Evolutionary conservation across 2,329 filamentous ascomycete genomes (phyloP), one percentile per base, ranked within the genome.

Genomic region (Hawksworthiomyces lignivorus): DNA sequence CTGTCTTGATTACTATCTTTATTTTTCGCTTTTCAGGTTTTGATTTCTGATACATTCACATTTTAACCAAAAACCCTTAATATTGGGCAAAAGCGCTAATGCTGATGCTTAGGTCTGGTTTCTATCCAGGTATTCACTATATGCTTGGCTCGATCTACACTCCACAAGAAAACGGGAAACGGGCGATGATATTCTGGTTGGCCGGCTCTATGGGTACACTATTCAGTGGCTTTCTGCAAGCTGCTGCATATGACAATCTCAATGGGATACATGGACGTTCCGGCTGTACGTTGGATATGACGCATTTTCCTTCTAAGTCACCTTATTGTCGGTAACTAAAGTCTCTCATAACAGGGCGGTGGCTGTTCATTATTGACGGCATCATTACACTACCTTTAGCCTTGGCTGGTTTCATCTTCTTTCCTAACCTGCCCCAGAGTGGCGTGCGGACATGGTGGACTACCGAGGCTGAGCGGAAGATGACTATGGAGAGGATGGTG

Each of bases 111-210:
- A 47, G 45, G 26, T 44, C 39, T 56, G 4, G 70, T 0, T 75
- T 75, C 36, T 73, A 69, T 34, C 73, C 75, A 0, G 75, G 73
- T 21, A 66, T 76, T 32, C 64, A 67, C 47, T 68, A 67, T 44
- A 58, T 68, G 39, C 57, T 69, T 4, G 65, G 66, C 6, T 61
- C 71, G 0, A 82, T 77, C 77, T 82, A 81, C 50, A 80, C 70
- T 0, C 66, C 69, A 14, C 62, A 64, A 11, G 78, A 82, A 46
- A 66, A 83, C 0, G 77, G 75, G 1, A 82, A 82, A 54, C 68
- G 80, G 2, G 75, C 69, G 4, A 77, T 74, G 35, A 73, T 83
- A 36, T 83, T 82, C 52, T 79, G 75, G 1, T 67, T 73, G 0
- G 76, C 73, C 10, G 77, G 76, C 1, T 63, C 80, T 2, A 72